Evolutionary conservation across 768 basidiomycete genomes (phyloP), one percentile per base, ranked within the genome.

Genomic region (Punctularia strigosozonata): DNA sequence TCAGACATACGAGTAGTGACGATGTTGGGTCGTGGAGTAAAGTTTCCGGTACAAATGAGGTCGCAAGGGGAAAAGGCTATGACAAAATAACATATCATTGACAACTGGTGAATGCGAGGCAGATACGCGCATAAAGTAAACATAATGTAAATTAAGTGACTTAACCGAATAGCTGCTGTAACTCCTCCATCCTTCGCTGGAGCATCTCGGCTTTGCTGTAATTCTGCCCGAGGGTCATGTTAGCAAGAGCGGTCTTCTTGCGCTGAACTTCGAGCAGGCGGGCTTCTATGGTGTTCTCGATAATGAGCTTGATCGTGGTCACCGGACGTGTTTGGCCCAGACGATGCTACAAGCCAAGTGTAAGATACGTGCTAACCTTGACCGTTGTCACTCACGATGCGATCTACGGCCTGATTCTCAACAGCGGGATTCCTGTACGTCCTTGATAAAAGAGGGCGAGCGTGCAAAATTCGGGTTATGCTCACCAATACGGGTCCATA

Each of bases 331-430:
- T 92, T 57, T 98, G 95, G 18, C 95, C 95, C 31, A 99, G 69
- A 37, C 95, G 92, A 59, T 99, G 95, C 87, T 94, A 52, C 35
- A 46, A 23, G 26, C 33, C 30, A 22, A 33, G 28, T 22, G 39
- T 23, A 39, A 21, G 20, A 19, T 19, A 21, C 35, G 7, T 43
- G 31, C 26, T 37, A 28, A 26, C 4, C 30, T 20, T 37, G 14
- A n/a, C 10, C 18, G 32, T 38, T 12, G 6, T 8, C 6, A 69
- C 85, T 59, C 50, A 95, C 90, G 47, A 95, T 94, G 37, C 94
- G 86, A 62, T 99, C 95, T 21, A 97, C 88, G 15, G 92, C 94
- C 60, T 97, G 94, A 52, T 95, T 91, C 63, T 98, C 91, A 4
- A 92, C 91, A 15, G 90, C 90, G 13, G 91, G 91, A 50, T 95